Percentiles rank a stretch among this genome's conserved stretches.
phyloP scores from a whole-genome alignment of 345 rosid genomes.

The Dimocarpus longan region DNA sequence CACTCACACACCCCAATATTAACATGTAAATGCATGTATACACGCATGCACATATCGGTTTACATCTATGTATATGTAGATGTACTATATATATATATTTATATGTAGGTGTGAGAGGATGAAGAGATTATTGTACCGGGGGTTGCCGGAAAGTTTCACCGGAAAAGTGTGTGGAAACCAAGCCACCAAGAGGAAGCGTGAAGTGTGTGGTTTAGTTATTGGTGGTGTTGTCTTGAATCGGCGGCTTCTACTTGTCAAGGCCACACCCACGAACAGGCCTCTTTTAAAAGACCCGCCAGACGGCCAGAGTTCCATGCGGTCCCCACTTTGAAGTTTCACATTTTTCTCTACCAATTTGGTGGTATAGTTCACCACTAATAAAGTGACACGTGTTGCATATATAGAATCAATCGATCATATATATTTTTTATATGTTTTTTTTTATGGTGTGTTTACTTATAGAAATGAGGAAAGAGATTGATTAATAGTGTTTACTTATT shows the following conservation, averaged over 20 bases:
- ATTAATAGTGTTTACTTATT: too few species aligned
- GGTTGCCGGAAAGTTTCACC: not conserved
- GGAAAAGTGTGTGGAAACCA: not conserved
- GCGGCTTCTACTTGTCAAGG: not conserved
- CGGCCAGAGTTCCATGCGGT: not conserved
- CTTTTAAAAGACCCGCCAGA: conserved; percentile 15
- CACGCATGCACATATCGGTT: not conserved
- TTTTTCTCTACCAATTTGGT: not conserved
- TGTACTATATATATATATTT: not conserved
- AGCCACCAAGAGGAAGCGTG: not conserved
- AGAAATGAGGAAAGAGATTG: too few species aligned
- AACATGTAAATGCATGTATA: not conserved
- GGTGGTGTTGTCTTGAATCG: not conserved
- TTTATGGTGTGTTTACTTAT: too few species aligned
- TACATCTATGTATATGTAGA: not conserved
- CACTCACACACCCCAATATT: not conserved
- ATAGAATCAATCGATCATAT: too few species aligned
- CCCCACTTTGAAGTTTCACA: not conserved
- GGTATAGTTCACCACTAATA: too few species aligned
- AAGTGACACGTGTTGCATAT: too few species aligned
- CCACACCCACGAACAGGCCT: not conserved
- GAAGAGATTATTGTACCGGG: not conserved
- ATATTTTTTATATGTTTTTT: too few species aligned
- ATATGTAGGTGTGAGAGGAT: not conserved
- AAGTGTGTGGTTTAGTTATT: not conserved